Percentiles rank a stretch among this genome's conserved stretches.
These are phyloP conservation scores for Geotrichum europaeum DNA, from an alignment of 1,139 yeast species.

Conservation along the genomic window DNA sequence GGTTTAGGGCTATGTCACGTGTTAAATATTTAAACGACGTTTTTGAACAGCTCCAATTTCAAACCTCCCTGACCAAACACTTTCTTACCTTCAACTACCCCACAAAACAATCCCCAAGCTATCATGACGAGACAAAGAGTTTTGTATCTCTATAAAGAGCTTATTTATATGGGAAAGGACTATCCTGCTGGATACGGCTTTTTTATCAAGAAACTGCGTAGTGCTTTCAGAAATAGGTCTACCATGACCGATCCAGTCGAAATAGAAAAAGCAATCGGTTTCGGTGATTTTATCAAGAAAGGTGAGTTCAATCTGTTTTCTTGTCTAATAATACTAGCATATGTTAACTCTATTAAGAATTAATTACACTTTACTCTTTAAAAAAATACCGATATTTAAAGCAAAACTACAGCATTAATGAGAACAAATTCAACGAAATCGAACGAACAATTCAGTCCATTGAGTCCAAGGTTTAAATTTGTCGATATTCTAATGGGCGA, in stretches of 20 bases:
- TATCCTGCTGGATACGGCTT: slow-evolving; percentile 35
- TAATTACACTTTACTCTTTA: slow-evolving; percentile 33
- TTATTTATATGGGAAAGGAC: slow-evolving; percentile 35
- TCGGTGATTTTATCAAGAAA: slow-evolving; percentile 37
- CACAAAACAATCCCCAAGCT: not conserved
- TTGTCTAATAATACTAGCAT: not conserved
- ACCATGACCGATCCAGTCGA: slow-evolving; percentile 24
- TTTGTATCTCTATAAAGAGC: slow-evolving; percentile 35
- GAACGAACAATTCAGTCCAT: not conserved
- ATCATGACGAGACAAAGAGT: slow-evolving; percentile 22
- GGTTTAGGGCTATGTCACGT: not conserved
- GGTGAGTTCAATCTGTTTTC: slow-evolving; percentile 7
- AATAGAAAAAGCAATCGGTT: slow-evolving; percentile 30
- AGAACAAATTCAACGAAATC: not conserved
- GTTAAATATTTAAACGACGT: not conserved
- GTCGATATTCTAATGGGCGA: not conserved
- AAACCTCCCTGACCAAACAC: not conserved
- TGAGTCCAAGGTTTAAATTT: not conserved
- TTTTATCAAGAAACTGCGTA: slow-evolving; percentile 28
- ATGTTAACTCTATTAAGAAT: slow-evolving; percentile 21
- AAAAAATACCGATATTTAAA: slow-evolving; percentile 35
- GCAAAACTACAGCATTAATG: slow-evolving; percentile 26
- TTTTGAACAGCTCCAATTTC: not conserved
- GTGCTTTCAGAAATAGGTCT: slow-evolving; percentile 30
- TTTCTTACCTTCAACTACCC: not conserved